Conservation (phyloP, 805 yeast genomes). For the Komagataella mondaviorum region DNA sequence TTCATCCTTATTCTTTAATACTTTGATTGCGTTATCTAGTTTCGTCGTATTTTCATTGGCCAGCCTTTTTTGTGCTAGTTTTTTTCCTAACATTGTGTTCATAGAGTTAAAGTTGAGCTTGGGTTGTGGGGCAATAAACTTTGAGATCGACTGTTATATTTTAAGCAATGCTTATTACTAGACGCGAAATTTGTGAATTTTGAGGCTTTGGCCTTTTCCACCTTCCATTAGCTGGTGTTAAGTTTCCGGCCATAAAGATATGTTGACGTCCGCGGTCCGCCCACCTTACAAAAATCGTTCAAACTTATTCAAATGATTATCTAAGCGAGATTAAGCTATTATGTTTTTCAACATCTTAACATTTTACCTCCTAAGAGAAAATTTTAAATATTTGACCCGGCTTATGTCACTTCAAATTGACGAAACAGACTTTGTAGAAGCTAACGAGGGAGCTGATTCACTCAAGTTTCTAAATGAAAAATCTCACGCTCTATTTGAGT, state of each 20-base stretch:
- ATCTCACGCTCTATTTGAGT: conserved; percentile 77
- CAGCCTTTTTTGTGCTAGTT: conserved; percentile 6
- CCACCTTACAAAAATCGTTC: too few species aligned
- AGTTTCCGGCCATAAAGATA: too few species aligned
- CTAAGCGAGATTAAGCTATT: too few species aligned
- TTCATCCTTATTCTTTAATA: conserved; percentile 32
- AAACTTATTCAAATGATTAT: too few species aligned
- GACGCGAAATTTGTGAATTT: not conserved
- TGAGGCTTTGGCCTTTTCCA: not conserved
- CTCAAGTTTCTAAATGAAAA: conserved; percentile 30
- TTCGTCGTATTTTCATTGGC: conserved; percentile 34
- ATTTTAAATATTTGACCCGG: too few species aligned
- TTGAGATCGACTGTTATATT: not conserved
- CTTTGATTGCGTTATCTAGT: conserved; percentile 53
- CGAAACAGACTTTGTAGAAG: conserved; percentile 6
- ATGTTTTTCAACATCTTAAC: too few species aligned
- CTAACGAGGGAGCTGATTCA: conserved; percentile 10
- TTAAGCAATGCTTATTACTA: not conserved
- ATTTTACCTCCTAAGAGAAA: too few species aligned
- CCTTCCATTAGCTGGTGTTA: too few species aligned
- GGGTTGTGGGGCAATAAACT: not conserved
- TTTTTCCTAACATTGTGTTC: conserved; percentile 2
- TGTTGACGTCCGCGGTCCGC: too few species aligned
- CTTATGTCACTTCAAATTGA: conserved; percentile 1
- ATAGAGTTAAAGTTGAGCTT: not conserved